Base-by-base conservation (phyloP, 371 early-diverging fungal genomes). In the Haplosporangium sp. region DNA sequence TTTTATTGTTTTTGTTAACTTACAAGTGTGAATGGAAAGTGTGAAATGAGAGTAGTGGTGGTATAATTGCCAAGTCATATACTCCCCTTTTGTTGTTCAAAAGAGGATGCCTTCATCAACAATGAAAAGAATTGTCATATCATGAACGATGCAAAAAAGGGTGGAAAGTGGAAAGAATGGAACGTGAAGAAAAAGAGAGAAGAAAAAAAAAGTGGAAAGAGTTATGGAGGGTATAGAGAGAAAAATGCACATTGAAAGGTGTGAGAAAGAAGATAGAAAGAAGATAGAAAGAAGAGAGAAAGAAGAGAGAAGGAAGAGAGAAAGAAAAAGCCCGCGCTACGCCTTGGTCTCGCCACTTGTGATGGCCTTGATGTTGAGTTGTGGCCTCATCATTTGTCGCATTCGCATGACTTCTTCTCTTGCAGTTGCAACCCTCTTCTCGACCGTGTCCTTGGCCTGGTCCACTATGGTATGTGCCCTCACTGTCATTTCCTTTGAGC, bases 401-500 rank as follows among this genome's bases (percentile, higher is more conserved):
- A 52, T 62, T n/a, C 18, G 14, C 41, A 38, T 56, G 42, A 41
- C 50, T 21, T 57, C 80, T 42, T 73, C 80, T 37, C 80, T 55
- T 29, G 80, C 80, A 12, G 55, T 56, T n/a, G 73, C 73, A 8
- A 80, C 80, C 9, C 60, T 41, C 60, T 69, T 80, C 60, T 80
- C 80, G 1, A 80, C 73, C 2, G 60, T 80, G 36, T 20, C 58
- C 21, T 58, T 58, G 18, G 43, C 47, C 23, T 58, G 36, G 10
- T 23, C 58, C 5, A 20, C 46, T 36, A 46, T 73, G 7, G 29
- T 11, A 1, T 80, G 80, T 8, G 80, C 80, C 69, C 65, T 80
- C 55, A 46, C 23, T 3, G 80, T 80, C 80, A 80, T 80, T 29
- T 80, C 80, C 38, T 47, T 64, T 18, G 73, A 73, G 3, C 80